These are phyloP conservation scores for Linum tenue DNA, from an alignment of 345 rosid genomes.

Conservation along the genomic window DNA sequence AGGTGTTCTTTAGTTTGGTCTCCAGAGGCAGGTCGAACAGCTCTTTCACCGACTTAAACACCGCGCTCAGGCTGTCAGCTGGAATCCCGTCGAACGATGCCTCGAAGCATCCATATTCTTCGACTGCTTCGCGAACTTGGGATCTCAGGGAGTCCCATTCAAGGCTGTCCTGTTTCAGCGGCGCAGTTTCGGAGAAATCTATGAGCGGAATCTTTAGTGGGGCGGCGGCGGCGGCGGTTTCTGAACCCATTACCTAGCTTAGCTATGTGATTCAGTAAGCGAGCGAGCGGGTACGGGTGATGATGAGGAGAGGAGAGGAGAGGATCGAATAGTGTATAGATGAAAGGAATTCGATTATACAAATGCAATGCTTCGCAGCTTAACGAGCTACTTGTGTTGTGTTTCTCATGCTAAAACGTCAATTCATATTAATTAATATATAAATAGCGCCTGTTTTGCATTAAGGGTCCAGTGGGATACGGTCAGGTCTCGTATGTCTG, in stretches of 20 bases:
- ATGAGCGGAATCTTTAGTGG: constrained; percentile 18
- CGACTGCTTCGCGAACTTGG: constrained; percentile 22
- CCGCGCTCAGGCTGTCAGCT: constrained; percentile 6
- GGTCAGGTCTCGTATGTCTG: too few species aligned
- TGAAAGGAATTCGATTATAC: too few species aligned
- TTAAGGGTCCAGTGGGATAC: too few species aligned
- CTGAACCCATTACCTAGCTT: constrained; percentile 26
- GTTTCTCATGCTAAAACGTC: too few species aligned
- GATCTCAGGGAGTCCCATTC: constrained; percentile 18
- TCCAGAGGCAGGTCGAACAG: constrained; percentile 28
- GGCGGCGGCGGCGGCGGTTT: not conserved
- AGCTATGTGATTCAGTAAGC: too few species aligned
- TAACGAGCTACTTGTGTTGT: too few species aligned
- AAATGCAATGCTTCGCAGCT: too few species aligned
- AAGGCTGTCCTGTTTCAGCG: constrained; percentile 16
- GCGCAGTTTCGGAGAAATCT: constrained; percentile 16
- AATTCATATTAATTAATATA: too few species aligned
- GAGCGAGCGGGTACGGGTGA: too few species aligned
- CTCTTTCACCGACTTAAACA: constrained; percentile 17
- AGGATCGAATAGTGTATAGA: too few species aligned
- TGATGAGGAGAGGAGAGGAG: too few species aligned
- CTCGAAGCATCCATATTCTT: constrained; percentile 36
- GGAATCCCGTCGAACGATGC: constrained; percentile 22
- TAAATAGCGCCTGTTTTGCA: too few species aligned
- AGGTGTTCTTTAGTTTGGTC: constrained; percentile 21